Evolutionary conservation across 345 rosid species (phyloP).

Genomic region (Acer negundo): DNA sequence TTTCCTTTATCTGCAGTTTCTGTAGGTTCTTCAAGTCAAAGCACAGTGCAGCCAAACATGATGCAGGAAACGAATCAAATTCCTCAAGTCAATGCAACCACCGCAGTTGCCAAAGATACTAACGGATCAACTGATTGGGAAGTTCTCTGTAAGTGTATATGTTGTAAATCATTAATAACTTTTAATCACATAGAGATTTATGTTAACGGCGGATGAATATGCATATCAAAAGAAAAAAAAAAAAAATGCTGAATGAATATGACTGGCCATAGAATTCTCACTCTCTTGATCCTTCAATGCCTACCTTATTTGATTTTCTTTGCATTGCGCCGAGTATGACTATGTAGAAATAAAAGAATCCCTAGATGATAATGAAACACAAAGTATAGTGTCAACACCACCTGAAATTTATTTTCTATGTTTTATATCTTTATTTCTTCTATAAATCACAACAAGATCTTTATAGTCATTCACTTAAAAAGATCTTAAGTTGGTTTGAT

Average conservation of each 20-base stretch:
- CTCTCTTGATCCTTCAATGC: background rate
- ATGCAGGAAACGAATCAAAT: background rate
- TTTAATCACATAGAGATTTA: background rate
- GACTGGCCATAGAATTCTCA: background rate
- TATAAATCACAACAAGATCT: background rate
- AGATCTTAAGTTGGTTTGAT: background rate
- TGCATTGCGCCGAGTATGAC: background rate
- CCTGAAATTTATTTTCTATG: background rate
- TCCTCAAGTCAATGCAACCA: too few species aligned
- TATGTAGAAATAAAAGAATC: background rate
- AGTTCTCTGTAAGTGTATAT: too few species aligned
- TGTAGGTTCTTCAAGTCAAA: conserved; percentile 22
- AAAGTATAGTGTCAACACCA: background rate
- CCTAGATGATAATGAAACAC: background rate
- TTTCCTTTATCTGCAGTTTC: background rate
- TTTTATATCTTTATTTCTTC: background rate
- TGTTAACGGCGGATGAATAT: background rate
- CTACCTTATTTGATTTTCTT: background rate
- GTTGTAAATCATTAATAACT: background rate
- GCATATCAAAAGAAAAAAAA: too few species aligned
- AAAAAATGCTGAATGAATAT: background rate
- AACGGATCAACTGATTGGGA: too few species aligned
- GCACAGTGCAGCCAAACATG: background rate
- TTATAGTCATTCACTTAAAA: background rate
- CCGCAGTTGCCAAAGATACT: too few species aligned